Conservation (phyloP, 768 basidiomycete genomes). For the Lepiota venenata region DNA sequence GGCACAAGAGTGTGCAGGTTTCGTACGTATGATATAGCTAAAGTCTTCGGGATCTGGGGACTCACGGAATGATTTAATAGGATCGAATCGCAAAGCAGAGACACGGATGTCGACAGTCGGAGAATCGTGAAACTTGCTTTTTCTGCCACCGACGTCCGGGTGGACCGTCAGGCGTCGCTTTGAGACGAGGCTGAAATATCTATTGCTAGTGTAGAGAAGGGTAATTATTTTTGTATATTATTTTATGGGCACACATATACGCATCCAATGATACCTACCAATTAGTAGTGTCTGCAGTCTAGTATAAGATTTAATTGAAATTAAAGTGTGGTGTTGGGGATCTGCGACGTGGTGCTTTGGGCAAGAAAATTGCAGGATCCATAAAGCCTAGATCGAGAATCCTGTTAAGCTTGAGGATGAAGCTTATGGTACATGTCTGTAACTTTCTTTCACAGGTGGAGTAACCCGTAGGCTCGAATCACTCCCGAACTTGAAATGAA, state of each 20-base stretch:
- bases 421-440: neutral
- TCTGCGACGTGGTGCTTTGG: too few species aligned
- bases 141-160: constrained; percentile 3
- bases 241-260: neutral
- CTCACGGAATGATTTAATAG: neutral
- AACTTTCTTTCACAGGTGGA: too few species aligned
- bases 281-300: too few species aligned
- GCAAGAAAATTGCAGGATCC: neutral
- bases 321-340: neutral
- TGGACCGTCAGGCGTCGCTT: constrained; percentile 6
- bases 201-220: too few species aligned
- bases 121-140: constrained; percentile 9
- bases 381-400: neutral
- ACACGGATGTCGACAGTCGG: neutral
- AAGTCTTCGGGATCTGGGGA: neutral
- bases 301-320: neutral
- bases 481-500: too few species aligned
- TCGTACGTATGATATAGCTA: neutral
- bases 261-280: neutral
- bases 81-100: constrained; percentile 7
- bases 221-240: neutral
- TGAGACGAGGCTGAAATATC: neutral
- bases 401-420: neutral
- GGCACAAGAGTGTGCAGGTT: constrained; percentile 9
- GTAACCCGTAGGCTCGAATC: too few species aligned